These are phyloP conservation scores for Ascochyta pisi DNA, from an alignment of 2,329 filamentous ascomycete genomes.

Conservation along the genomic window DNA sequence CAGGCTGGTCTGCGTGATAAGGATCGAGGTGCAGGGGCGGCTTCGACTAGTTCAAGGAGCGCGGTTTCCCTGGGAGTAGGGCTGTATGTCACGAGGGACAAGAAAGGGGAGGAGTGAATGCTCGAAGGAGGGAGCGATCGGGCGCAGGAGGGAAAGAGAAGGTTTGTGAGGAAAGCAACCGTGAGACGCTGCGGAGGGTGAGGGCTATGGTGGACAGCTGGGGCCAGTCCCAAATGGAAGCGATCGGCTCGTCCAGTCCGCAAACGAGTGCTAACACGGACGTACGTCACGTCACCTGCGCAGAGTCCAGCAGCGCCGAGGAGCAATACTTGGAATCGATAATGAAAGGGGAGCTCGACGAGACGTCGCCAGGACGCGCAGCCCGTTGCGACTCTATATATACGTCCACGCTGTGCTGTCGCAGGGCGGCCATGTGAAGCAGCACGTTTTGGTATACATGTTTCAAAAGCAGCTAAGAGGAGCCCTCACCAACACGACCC, in stretches of 20 bases:
- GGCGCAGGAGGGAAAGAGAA: constrained; percentile 31
- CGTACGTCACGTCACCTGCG: constrained; percentile 36
- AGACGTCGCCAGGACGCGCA: not conserved
- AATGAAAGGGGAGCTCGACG: constrained; percentile 13
- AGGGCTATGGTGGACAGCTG: constrained; percentile 30
- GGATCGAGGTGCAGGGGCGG: constrained; percentile 45
- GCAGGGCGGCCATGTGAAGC: constrained; percentile 34
- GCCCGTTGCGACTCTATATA: constrained; percentile 17
- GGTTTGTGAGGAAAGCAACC: constrained; percentile 19
- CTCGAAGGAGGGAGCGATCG: constrained; percentile 49
- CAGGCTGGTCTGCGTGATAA: constrained; percentile 39
- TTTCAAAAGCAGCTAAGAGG: constrained; percentile 29
- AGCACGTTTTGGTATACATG: constrained; percentile 28
- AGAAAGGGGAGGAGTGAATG: constrained; percentile 44
- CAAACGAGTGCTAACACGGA: constrained; percentile 34
- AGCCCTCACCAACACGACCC: constrained; percentile 12
- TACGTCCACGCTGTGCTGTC: constrained; percentile 21
- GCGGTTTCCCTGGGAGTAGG: constrained; percentile 46
- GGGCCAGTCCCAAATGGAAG: constrained; percentile 24
- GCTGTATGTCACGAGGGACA: constrained; percentile 37
- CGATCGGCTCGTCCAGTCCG: constrained; percentile 37
- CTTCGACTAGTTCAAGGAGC: constrained; percentile 47
- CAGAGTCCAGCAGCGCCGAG: constrained; percentile 26
- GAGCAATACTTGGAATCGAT: constrained; percentile 10
- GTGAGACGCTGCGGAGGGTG: constrained; percentile 27